Evolutionary conservation across 2,329 filamentous ascomycete species (phyloP), one percentile per base, ranked within the genome.

Genomic region (Alternaria sp.): DNA sequence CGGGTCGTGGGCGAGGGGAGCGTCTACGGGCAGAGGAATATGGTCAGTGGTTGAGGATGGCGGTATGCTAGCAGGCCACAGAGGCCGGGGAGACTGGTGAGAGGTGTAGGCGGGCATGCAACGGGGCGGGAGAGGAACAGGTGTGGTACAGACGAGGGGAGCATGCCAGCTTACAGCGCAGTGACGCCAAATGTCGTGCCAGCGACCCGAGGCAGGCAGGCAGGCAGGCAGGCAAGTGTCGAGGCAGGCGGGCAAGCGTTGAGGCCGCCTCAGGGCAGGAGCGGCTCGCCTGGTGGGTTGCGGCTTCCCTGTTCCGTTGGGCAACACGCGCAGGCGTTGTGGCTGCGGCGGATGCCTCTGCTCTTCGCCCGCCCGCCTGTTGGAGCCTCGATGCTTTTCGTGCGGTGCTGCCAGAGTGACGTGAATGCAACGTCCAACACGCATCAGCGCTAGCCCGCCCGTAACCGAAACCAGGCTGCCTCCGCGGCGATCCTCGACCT

Each of bases 31-130:
- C 30, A 54, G 32, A 73, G 62, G 58, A 64, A 75, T 69, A 64
- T 70, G 57, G 73, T 77, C 67, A 77, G 74, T 74, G 5, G 69
- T 66, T 71, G 69, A 68, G 43, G 71, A 70, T 68, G 65, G 30
- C 10, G 55, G 60, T 54, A 52, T 65, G 51, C 61, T 54, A 57
- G 57, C 59, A 30, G 63, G 62, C 67, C 56, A 68, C 50, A 73
- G 28, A 30, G 65, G 61, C 44, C 61, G 58, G 56, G 71, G 57
- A 62, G 60, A 67, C 54, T 64, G 65, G 62, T 66, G 67, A 45
- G 54, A 61, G 47, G 66, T 56, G 46, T 47, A 67, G 57, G 68
- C 69, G 64, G 69, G 59, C 70, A 73, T 72, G 47, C 54, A 55
- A 30, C 36, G 61, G 59, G 66, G 55, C 43, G 59, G 54, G 52